Evolutionary conservation across 1,284 basidiomycete species (phyloP), one percentile per base, ranked within the genome.

Genomic region (Caloboletus firmus): DNA sequence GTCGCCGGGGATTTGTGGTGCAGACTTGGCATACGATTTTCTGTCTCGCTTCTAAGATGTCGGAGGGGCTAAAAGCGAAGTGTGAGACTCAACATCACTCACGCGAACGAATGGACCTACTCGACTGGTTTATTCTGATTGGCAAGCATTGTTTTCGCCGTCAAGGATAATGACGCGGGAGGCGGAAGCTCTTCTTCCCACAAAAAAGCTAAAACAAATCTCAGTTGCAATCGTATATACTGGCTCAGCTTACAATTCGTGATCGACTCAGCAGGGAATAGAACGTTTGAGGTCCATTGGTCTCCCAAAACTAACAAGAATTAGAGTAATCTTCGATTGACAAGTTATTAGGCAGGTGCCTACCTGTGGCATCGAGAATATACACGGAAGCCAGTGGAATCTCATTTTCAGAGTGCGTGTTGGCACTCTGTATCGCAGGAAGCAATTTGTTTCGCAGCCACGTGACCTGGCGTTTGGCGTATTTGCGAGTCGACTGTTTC

Each of bases 361-460:
- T 55, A 91, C 91, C 80, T 46, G 88, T 87, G 1, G 91, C 88
- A 66, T 96, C 91, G 20, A 96, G 74, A 24, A 94, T 61, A 69
- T 85, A 91, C 22, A 79, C 69, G 4, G 75, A 72, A 9, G 62
- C 57, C n/a, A 52, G 39, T 26, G 57, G 48, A 22, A 67, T 60
- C 55, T 78, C 26, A 18, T 40, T 45, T 35, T 31, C 51, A 30
- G 48, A 46, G 68, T 79, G 47, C 64, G 63, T 54, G 56, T 83
- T 79, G 12, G 81, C 78, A 31, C 78, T 79, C 34, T 80, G 67
- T 4, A 91, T 76, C 2, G 85, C 87, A 1, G 95, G 95, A 10
- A 98, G 69, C 6, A 99, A 74, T 71, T 97, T 95, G 67, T 94
- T 95, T 37, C 84, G 81, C 49, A 99, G 87, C 97, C 97, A 99